A percentile compares a stretch with the other conserved stretches of the same genome.
Conservation (phyloP, 2,329 filamentous ascomycete genomes). For the Alternaria atra region DNA sequence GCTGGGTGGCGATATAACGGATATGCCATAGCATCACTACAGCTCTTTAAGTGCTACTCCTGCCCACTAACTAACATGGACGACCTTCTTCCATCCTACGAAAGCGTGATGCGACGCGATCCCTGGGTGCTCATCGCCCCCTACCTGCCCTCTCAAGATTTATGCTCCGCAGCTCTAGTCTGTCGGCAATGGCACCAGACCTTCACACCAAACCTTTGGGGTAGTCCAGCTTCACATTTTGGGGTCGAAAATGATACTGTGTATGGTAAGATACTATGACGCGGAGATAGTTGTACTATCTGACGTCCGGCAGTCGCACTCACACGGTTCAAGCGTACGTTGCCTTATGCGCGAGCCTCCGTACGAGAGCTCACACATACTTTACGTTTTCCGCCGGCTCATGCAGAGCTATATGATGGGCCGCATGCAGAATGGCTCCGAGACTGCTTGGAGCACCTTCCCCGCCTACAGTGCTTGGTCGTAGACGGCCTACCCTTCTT, state of each 20-base stretch:
- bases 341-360: conserved; percentile 62
- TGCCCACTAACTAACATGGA: conserved; percentile 56
- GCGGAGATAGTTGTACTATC: not conserved
- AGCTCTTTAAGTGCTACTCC: not conserved
- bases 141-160: conserved; percentile 65
- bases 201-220: conserved; percentile 69
- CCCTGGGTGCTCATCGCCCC: conserved; percentile 65
- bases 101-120: conserved; percentile 63
- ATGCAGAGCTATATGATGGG: conserved; percentile 68
- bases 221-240: conserved; percentile 70
- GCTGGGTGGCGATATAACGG: not conserved
- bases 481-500: conserved; percentile 69
- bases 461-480: conserved; percentile 67
- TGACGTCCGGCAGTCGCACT: conserved; percentile 59
- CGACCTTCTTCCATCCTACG: conserved; percentile 67
- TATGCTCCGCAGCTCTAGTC: conserved; percentile 65
- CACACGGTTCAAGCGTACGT: conserved; percentile 66
- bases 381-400: conserved; percentile 67
- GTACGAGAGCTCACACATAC: conserved; percentile 68
- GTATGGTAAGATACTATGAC: conserved; percentile 54
- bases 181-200: conserved; percentile 65
- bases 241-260: conserved; percentile 67
- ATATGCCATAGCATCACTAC: not conserved
- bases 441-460: conserved; percentile 66
- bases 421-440: conserved; percentile 67